Evolutionary conservation across 495 filamentous ascomycete genomes (phyloP).

Genomic region (Penicillium waksmanii): DNA sequence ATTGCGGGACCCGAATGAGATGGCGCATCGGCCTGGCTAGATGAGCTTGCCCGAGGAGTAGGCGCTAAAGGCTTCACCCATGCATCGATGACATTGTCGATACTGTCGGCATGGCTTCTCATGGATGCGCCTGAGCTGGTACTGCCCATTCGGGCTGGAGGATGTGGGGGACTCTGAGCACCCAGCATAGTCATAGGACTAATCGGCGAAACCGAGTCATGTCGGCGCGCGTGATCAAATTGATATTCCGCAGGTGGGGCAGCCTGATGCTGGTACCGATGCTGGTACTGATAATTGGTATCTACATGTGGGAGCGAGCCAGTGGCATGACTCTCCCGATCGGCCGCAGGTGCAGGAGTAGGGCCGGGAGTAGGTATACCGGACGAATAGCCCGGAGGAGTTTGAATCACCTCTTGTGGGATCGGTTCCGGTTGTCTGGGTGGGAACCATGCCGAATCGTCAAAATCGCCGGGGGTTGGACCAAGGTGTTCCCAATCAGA

Average conservation of each 20-base stretch:
- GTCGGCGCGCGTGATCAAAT: not conserved
- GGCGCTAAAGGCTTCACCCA: conserved; percentile 41
- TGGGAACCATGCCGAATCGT: conserved; percentile 37
- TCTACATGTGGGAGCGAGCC: conserved; percentile 14
- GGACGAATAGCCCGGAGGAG: conserved; percentile 17
- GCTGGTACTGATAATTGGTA: conserved; percentile 10
- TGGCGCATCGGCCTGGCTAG: conserved; percentile 12
- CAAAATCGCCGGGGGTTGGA: conserved; percentile 36
- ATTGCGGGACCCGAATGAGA: too few species aligned
- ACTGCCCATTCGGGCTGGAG: conserved; percentile 36
- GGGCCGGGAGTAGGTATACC: conserved; percentile 11
- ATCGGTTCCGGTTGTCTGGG: conserved; percentile 22
- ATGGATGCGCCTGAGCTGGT: conserved; percentile 29
- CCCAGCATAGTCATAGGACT: conserved; percentile 29
- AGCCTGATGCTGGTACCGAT: not conserved
- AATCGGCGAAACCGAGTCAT: conserved; percentile 26
- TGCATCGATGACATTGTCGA: conserved; percentile 49
- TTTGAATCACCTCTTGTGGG: conserved; percentile 14
- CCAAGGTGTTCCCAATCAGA: conserved; percentile 66
- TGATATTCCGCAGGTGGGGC: conserved; percentile 2
- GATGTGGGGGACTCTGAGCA: conserved; percentile 18
- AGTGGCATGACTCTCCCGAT: not conserved
- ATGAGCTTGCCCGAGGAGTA: conserved; percentile 5
- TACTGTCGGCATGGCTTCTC: conserved; percentile 38
- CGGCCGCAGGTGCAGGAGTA: not conserved